These are phyloP conservation scores for Botrytis tulipae DNA, from an alignment of 2,329 filamentous ascomycete species.

Conservation along the genomic window DNA sequence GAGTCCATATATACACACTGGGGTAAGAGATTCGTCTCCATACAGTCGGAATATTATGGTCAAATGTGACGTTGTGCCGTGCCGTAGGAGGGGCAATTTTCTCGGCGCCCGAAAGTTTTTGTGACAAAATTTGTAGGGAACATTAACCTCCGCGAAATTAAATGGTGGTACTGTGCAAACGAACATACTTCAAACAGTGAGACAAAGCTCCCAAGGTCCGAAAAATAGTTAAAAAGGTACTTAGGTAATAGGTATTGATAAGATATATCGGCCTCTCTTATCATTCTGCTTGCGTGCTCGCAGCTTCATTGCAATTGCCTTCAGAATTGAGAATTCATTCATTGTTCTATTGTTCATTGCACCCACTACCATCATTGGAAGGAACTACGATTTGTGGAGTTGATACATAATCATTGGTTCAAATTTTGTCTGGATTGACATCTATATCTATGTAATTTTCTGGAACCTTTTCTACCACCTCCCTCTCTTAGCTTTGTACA, in stretches of 20 bases:
- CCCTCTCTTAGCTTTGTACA: background rate
- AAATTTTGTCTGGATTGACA: background rate
- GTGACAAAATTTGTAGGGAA: background rate
- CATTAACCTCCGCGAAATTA: background rate
- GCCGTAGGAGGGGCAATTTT: slow-evolving; percentile 6
- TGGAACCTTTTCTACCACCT: slow-evolving; percentile 1
- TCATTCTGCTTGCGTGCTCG: slow-evolving; percentile 1
- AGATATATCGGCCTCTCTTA: background rate
- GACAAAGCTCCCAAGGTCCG: background rate
- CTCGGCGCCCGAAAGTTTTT: slow-evolving; percentile 7
- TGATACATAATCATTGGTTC: background rate
- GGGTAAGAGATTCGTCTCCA: background rate
- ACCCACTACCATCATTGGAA: background rate
- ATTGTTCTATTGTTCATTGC: background rate
- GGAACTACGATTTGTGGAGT: background rate
- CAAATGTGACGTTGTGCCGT: background rate
- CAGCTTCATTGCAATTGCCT: background rate
- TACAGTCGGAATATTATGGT: background rate
- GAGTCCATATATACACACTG: background rate
- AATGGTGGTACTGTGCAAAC: background rate
- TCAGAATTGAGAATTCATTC: background rate
- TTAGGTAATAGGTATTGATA: slow-evolving; percentile 8
- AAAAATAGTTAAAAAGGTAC: background rate
- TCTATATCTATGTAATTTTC: background rate
- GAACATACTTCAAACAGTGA: background rate